Evolutionary conservation across 2,329 filamentous ascomycete genomes (phyloP), one percentile per base, ranked within the genome.

Genomic region (Fusarium lateritium): DNA sequence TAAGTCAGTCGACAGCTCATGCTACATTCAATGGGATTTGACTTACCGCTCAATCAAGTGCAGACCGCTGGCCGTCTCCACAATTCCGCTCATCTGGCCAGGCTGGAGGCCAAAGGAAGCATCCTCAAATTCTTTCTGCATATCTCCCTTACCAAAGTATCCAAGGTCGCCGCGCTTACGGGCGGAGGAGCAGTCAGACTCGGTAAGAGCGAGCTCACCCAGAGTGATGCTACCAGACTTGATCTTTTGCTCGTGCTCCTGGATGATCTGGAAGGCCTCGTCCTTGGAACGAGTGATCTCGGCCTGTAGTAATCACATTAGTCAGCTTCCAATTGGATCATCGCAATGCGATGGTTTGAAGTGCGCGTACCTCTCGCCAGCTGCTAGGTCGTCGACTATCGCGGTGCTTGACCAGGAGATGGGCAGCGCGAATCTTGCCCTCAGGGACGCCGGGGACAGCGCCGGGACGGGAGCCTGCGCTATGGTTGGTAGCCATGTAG

Each of bases 71-170:
- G 94, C 94, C 39, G 96, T 98, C 81, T 97, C 92, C 14, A 98
- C 92, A 38, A 98, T 86, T 46, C 87, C 85, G 81, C 94, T 98
- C 76, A 98, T 89, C 81, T 98, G 89, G 34, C 94, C 94, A 3
- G 91, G 91, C 80, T 94, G 88, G 56, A 99, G 85, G n/a, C 88
- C 91, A 82, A 99, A 99, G 2, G 96, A 92, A 6, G 94, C 94
- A 58, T 98, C 94, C 82, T 99, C 96, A 77, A 99, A 99, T 82
- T 98, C 95, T 84, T 94, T 95, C 80, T 99, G 96, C 96, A 99
- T 99, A 76, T 98, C 95, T 28, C 94, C 94, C 75, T 88, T 90
- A 57, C 94, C 94, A 80, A 99, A 99, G 81, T 94, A 97, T 21
- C 96, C 96, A 83, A 99, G 83, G 79, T 99, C 96, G 59, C 96